Evolutionary conservation across 371 early-diverging fungal species (phyloP), one percentile per base, ranked within the genome.

Genomic region (Mucor saturninus): DNA sequence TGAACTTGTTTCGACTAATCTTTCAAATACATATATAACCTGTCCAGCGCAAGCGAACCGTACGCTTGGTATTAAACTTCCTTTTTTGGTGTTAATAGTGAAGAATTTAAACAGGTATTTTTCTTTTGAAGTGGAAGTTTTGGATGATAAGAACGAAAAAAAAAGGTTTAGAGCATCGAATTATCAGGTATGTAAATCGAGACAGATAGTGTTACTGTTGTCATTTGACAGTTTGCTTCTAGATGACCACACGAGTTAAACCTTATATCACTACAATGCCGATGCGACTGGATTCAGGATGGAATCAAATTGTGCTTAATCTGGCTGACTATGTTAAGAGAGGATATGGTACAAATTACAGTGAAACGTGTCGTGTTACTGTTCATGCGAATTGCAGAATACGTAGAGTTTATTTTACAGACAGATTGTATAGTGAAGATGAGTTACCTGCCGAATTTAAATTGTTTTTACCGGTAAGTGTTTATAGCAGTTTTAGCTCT

Each of bases 301-400:
- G 98, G 98, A 98, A 98, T 74, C 95, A 97, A 69, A 86, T 98
- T 62, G 89, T 91, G 49, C 83, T 96, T 70, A 91, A 98, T 71
- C 68, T 98, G 59, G 86, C 86, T 1, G 94, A 95, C 67, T 92
- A 92, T 71, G 91, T 93, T 2, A 86, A 90, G 43, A 87, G 91
- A 26, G 91, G 91, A 0, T 98, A 95, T 74, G 95, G 95, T 28
- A 93, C 96, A 29, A 86, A 88, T 59, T 95, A 95, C 75, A 88
- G 85, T 38, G 97, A 96, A 73, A 94, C 95, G 0, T 78, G 85
- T 42, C 83, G 96, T 39, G 91, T 97, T 40, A 93, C 92, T 42
- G 83, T 98, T 32, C 95, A 98, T 75, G 96, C 98, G 57, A 97
- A 91, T 73, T 93, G 93, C 67, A 78, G 94, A 49, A 83, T 98